These are phyloP conservation scores for Maudiozyma humilis DNA, from an alignment of 1,139 yeast genomes.

Conservation along the genomic window DNA sequence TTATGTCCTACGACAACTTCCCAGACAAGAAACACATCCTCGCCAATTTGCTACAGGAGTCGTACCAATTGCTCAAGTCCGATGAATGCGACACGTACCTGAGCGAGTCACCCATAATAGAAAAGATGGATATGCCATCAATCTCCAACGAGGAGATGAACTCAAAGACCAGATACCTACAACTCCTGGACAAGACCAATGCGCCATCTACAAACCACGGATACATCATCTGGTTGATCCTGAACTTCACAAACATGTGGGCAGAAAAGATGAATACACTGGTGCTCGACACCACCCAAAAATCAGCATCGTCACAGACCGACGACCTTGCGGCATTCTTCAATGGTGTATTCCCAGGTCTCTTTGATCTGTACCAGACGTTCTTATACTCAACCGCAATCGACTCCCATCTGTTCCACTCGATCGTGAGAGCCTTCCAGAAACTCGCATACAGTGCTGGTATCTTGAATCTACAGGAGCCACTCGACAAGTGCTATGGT, in stretches of 20 bases:
- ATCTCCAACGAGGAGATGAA: constrained; percentile 33
- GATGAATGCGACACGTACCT: constrained; percentile 34
- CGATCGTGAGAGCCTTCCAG: constrained; percentile 62
- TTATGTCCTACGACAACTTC: constrained; percentile 51
- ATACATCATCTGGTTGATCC: constrained; percentile 53
- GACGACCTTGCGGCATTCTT: constrained; percentile 18
- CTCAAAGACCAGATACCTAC: constrained; percentile 53
- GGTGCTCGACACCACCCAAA: constrained; percentile 32
- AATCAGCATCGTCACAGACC: constrained; percentile 20
- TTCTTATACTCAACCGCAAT: constrained; percentile 52
- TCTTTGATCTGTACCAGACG: constrained; percentile 41
- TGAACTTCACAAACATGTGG: constrained; percentile 45
- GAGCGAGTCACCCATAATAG: constrained; percentile 29
- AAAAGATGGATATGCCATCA: constrained; percentile 26
- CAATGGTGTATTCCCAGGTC: constrained; percentile 35
- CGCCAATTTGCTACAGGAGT: constrained; percentile 47
- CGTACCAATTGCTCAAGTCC: constrained; percentile 32
- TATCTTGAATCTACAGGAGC: constrained; percentile 45
- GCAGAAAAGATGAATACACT: constrained; percentile 63
- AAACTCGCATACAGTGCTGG: constrained; percentile 79
- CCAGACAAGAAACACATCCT: constrained; percentile 55
- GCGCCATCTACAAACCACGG: constrained; percentile 57
- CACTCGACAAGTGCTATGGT: constrained; percentile 54
- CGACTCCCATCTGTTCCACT: constrained; percentile 62
- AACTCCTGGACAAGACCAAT: constrained; percentile 68